Evolutionary conservation across 805 yeast species (phyloP), one percentile per base, ranked within the genome.

Genomic region (Cephaloascus fragrans): DNA sequence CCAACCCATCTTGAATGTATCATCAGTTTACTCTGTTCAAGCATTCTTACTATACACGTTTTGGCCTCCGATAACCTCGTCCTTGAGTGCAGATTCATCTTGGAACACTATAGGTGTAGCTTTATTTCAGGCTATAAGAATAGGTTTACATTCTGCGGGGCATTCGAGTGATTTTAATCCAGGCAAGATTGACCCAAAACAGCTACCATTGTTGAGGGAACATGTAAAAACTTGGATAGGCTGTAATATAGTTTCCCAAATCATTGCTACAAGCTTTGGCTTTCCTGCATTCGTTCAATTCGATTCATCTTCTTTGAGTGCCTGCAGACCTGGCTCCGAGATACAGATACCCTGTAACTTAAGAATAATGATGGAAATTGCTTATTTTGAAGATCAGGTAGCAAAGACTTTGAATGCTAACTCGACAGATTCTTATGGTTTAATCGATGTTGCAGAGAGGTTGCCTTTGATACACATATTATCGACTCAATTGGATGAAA

Each of bases 61-160:
- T 55, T 90, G 97, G 98, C 97, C 97, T 0, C 96, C 97, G 3
- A 71, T 89, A 31, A 86, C 96, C 0, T 87, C 97, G 0, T 88
- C 97, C 0, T 69, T 93, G 36, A 84, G 94, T 57, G 96, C 97
- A 0, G 97, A 93, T 54, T 83, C 96, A 5, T 83, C 95, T 3
- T 90, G 97, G 95, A 86, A 84, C 54, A 86, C 97, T 1, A 81
- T 87, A 18, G 97, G 97, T 0, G 80, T 86, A 35, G 97, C 97
- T 3, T 68, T 88, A 49, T 86, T 85, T 58, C 96, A 87, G 53
- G 97, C 97, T 0, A 82, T 89, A 26, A 65, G 97, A 39, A 83
- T 90, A 14, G 97, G 98, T 0, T 65, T 93, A 19, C 96, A 93
- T 52, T 73, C 88, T 18, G 19, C 88, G 0, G 90, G 85, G 17